Evolutionary conservation across 192 early-diverging fungal genomes (phyloP).

Genomic region (Spinellus fusiger): DNA sequence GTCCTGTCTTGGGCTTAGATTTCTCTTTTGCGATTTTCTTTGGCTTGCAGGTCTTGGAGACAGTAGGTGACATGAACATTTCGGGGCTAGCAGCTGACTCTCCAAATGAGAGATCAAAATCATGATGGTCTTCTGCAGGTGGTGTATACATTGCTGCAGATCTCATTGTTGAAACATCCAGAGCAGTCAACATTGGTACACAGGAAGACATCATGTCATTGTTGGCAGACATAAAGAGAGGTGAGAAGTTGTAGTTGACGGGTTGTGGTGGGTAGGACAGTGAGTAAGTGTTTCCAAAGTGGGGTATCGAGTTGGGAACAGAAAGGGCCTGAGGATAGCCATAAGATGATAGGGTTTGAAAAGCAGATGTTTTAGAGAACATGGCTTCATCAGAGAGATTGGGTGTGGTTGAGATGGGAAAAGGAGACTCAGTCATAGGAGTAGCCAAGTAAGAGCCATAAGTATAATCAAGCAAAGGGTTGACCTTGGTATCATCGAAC

Average conservation of each 20-base stretch:
- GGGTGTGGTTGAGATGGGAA: background rate
- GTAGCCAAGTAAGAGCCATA: background rate
- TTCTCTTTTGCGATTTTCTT: slow-evolving; percentile 3
- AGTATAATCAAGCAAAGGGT: background rate
- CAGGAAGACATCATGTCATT: background rate
- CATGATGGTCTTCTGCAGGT: background rate
- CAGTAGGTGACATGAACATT: slow-evolving; percentile 18
- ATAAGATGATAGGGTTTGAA: background rate
- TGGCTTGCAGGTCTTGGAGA: background rate
- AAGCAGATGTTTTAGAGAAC: background rate
- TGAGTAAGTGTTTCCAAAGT: background rate
- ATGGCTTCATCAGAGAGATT: background rate
- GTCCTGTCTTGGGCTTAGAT: background rate
- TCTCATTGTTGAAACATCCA: background rate
- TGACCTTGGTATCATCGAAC: slow-evolving; percentile 1
- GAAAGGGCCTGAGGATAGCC: background rate
- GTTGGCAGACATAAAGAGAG: background rate
- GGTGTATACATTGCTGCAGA: no score
- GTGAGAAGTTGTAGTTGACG: background rate
- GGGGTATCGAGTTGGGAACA: background rate
- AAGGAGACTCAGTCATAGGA: background rate
- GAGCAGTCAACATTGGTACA: background rate
- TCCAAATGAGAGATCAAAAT: background rate
- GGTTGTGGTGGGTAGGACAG: background rate
- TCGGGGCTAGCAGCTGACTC: slow-evolving; percentile 1